Conservation (phyloP, 495 filamentous ascomycete genomes). For the Choiromyces venosus region DNA sequence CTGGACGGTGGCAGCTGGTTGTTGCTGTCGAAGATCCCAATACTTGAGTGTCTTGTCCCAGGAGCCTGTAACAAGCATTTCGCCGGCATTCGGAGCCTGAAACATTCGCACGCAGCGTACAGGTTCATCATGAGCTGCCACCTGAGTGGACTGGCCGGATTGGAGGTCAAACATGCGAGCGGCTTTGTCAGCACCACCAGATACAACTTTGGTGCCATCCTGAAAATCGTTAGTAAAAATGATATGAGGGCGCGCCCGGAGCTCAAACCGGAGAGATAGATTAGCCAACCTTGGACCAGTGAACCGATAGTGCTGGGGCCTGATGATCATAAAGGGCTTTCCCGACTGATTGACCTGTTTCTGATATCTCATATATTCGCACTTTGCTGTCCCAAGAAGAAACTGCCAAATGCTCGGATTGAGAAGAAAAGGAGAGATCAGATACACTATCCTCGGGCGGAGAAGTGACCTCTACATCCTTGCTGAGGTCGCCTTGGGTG, state of each 20-base stretch:
- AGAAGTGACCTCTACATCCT: conserved; percentile 71
- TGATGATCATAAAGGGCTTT: conserved; percentile 75
- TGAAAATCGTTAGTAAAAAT: conserved; percentile 37
- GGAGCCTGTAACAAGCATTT: conserved; percentile 77
- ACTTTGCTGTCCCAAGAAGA: conserved; percentile 92
- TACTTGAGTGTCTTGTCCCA: conserved; percentile 97
- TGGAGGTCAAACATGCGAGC: conserved; percentile 70
- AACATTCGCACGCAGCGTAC: conserved; percentile 76
- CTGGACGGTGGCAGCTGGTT: conserved; percentile 59
- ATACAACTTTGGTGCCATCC: conserved; percentile 69
- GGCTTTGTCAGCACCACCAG: conserved; percentile 78
- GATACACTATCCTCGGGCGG: conserved; percentile 84
- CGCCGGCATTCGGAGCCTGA: conserved; percentile 51
- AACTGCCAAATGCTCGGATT: conserved; percentile 71
- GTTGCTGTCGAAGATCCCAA: conserved; percentile 74
- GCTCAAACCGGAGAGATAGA: conserved; percentile 35
- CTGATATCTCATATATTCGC: conserved; percentile 81
- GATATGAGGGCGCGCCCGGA: conserved; percentile 27
- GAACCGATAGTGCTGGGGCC: conserved; percentile 68
- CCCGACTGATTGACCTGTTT: conserved; percentile 63
- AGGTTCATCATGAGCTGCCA: conserved; percentile 73
- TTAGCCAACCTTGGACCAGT: conserved; percentile 71
- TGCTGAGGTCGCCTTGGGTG: conserved; percentile 83
- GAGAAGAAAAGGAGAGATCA: conserved; percentile 71
- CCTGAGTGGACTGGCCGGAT: conserved; percentile 55